phyloP scores from a whole-genome alignment of 352 stramenopile genomes.

The Phytophthora megakarya region DNA sequence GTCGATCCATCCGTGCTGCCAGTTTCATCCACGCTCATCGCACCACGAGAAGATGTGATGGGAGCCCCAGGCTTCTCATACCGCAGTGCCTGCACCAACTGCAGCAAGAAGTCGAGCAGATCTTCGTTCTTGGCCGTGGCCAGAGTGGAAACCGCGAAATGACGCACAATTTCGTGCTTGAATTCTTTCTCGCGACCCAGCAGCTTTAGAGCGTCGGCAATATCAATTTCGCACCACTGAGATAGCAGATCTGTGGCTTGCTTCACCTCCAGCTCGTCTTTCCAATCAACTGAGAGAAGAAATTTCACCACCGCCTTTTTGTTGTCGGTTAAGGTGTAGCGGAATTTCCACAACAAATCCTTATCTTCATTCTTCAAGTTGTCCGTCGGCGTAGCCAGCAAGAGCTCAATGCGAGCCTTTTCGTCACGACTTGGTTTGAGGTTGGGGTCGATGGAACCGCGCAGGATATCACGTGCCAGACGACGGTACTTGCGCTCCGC shows the following conservation, averaged over 20 bases:
- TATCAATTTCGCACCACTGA: conserved; percentile 94
- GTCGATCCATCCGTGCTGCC: conserved; percentile 46
- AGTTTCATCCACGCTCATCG: conserved; percentile 49
- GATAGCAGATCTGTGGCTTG: conserved; percentile 87
- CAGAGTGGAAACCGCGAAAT: conserved; percentile 97
- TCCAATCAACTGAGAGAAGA: conserved; percentile 98
- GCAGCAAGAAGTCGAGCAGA: conserved; percentile 96
- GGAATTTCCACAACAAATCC: conserved; percentile 96
- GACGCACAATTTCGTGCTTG: conserved; percentile 91
- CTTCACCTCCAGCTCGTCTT: conserved; percentile 96
- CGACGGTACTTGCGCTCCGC: conserved; percentile 99
- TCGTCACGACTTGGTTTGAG: conserved; percentile 97
- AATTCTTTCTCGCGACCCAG: conserved; percentile 92
- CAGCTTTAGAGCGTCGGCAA: conserved; percentile 98
- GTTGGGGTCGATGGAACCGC: conserved; percentile 96
- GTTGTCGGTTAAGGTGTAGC: conserved; percentile 95
- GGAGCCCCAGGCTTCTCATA: conserved; percentile 68
- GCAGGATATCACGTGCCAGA: conserved; percentile 94
- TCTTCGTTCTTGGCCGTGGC: conserved; percentile 96
- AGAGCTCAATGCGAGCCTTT: conserved; percentile 90
- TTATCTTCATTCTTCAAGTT: conserved; percentile 93
- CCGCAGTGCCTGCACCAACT: conserved; percentile 98
- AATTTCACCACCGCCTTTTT: conserved; percentile 98
- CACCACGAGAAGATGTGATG: conserved; percentile 42
- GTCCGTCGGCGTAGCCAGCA: conserved; percentile 94